phyloP scores from a whole-genome alignment of 108 stramenopile genomes.

The Cyclotella kingstonii region DNA sequence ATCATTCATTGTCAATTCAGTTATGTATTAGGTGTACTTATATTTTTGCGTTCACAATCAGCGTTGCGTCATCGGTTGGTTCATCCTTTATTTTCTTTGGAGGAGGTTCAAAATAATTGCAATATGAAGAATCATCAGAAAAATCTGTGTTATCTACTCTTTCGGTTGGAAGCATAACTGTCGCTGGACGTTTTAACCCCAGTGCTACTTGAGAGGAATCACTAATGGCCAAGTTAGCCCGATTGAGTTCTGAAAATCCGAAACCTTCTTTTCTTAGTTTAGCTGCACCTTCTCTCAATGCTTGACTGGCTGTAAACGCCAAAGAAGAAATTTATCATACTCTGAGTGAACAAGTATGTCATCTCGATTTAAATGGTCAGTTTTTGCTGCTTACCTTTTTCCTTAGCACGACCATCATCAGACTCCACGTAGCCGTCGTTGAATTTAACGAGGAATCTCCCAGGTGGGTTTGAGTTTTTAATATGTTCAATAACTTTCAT shows the following conservation, averaged over 20 bases:
- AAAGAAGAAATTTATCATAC: not conserved
- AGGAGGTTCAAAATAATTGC: constrained; percentile 30
- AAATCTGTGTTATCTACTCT: constrained; percentile 9
- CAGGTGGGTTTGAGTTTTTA: constrained; percentile 29
- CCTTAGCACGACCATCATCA: constrained; percentile 31
- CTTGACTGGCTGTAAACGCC: constrained; percentile 28
- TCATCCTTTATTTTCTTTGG: constrained; percentile 22
- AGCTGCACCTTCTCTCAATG: constrained; percentile 44
- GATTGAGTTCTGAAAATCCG: not conserved
- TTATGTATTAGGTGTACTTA: not conserved
- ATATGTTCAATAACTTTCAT: constrained; percentile 26
- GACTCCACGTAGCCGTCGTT: constrained; percentile 25
- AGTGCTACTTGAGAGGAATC: not conserved
- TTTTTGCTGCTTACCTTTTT: constrained; percentile 23
- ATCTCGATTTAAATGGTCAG: not conserved
- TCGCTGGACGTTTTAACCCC: constrained; percentile 1
- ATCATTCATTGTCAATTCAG: constrained; percentile 2
- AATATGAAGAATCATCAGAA: constrained; percentile 8
- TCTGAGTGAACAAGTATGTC: not conserved
- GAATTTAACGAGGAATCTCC: constrained; percentile 38
- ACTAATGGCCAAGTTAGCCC: not conserved
- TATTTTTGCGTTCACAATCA: constrained; percentile 1
- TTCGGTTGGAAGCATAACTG: constrained; percentile 16
- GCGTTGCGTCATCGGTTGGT: not conserved
- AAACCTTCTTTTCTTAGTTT: constrained; percentile 32